Evolutionary conservation across 805 yeast genomes (phyloP).

Genomic region (Allodekkera sacchari): DNA sequence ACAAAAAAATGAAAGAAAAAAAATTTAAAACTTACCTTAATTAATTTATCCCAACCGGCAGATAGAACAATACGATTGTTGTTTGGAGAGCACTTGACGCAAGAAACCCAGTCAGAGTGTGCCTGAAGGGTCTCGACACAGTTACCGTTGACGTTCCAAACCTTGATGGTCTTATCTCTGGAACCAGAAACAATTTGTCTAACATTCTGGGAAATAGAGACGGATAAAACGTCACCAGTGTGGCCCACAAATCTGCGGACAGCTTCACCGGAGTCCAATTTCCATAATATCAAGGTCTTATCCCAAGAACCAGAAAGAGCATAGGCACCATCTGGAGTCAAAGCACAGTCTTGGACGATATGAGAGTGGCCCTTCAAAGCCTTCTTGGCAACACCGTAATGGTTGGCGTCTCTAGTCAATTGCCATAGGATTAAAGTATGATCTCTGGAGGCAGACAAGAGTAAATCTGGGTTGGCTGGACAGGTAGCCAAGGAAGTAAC

Average conservation of each 20-base stretch:
- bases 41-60: slow-evolving; percentile 98
- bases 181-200: slow-evolving; percentile 98
- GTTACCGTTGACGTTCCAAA: slow-evolving; percentile 98
- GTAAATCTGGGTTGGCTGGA: slow-evolving; percentile 94
- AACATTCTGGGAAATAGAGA: slow-evolving; percentile 91
- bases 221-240: slow-evolving; percentile 95
- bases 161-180: slow-evolving; percentile 97
- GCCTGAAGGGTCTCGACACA: slow-evolving; percentile 91
- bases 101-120: slow-evolving; percentile 98
- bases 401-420: slow-evolving; percentile 89
- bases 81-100: slow-evolving; percentile 93
- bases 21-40: slow-evolving; percentile 75
- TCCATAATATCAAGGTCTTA: slow-evolving; percentile 98
- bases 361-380: slow-evolving; percentile 98
- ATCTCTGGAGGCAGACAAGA: slow-evolving; percentile 98
- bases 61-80: slow-evolving; percentile 75
- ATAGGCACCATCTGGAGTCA: slow-evolving; percentile 95
- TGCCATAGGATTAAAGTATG: slow-evolving; percentile 98
- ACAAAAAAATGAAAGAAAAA: slow-evolving; percentile 3
- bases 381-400: slow-evolving; percentile 97
- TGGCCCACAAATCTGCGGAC: slow-evolving; percentile 96
- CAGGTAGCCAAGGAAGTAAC: slow-evolving; percentile 98
- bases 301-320: slow-evolving; percentile 99
- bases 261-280: slow-evolving; percentile 87
- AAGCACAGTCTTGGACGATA: slow-evolving; percentile 96